Base-by-base conservation (phyloP, 177 flowering plant species). In the Telopea speciosissima region DNA sequence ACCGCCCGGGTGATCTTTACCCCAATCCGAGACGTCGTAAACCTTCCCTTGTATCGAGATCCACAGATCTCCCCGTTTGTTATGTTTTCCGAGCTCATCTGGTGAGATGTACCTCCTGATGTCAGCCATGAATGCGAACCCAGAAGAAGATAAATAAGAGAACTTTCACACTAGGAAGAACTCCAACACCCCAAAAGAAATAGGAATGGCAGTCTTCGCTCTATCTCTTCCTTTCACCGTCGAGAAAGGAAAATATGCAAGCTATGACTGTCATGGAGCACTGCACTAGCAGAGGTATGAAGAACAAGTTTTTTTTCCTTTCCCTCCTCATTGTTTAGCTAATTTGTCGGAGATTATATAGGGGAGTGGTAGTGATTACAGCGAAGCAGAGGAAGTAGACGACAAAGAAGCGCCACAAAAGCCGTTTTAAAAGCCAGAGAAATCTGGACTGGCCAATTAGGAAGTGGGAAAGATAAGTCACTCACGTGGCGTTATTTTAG, bases 11-110 rank as follows among this genome's bases (percentile, higher is more conserved):
- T 94, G 99, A 5, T 76, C 75, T 63, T 85, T 81, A 4, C 67
- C 72, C 98, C 98, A 94, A 1, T 85, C 79, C 0, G 97, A 76
- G 23, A 92, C 98, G 69, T 94, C 74, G 75, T 94, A 94, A 7
- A 92, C 87, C 73, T 90, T 91, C 0, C 96, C 97, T 70, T 88
- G 91, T 24, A 94, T 88, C 1, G 93, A 89, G 79, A 93, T 82
- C 98, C 98, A 93, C 14, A 93, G 72, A 74, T 93, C 96, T 19
- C 82, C 90, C 0, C 81, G 70, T 68, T 83, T 79, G 86, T 83
- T 84, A 71, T 93, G 98, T 67, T 36, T 40, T 44, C 68, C 72
- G 0, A 93, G 84, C 76, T 89, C 94, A 17, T 85, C 89, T 0
- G 73, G 28, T 16, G 97, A 63, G 49, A 93, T 83, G 76, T 85